Base-by-base conservation (phyloP, 2,329 filamentous ascomycete genomes). In the Hypoxylon sp. region DNA sequence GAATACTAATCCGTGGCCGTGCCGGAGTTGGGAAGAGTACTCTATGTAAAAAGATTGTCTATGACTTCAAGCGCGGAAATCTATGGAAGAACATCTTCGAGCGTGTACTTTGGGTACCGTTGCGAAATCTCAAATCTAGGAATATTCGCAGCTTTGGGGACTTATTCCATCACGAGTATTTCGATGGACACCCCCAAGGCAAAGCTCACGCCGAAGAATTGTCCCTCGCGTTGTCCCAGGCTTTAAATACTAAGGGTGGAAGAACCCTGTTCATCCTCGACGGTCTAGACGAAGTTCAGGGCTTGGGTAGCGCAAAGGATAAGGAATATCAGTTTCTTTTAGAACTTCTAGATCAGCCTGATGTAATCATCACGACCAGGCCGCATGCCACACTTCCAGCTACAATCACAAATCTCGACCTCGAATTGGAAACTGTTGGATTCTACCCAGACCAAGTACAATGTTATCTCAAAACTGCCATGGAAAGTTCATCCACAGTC, bases 21-120 rank as follows among this genome's bases (percentile, higher is more conserved):
- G 50, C 50, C 10, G 50, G 50, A 3, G 19, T 53, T 41, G 50
- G 50, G 50, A 53, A 53, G 10, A 53, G 32, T 5, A 38, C 50
- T 1, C 11, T 53, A 13, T 53, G 50, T 28, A 53, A 53, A 28
- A 53, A 53, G 19, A 53, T 53, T 25, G 32, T 53, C 32, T 25
- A 53, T n/a, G 50, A 53, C 21, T 53, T 53, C 17, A 41, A 14
- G 5, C 14, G 41, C 50, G n/a, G 19, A 3, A 38, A 38, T 13
- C 25, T 41, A 5, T 53, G 50, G 50, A 53, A 53, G 9, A 25
- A 10, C 17, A n/a, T 53, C 13, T 53, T 53, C 19, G 5, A 38
- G 1, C 50, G 50, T 13, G 25, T 53, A 25, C 50, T 53, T n/a
- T 53, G 50, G 50, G 21, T 53, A 4, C 50, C 50, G 2, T 38